Conservation (phyloP, 106 monocot genomes). For the Acorus gramineus region DNA sequence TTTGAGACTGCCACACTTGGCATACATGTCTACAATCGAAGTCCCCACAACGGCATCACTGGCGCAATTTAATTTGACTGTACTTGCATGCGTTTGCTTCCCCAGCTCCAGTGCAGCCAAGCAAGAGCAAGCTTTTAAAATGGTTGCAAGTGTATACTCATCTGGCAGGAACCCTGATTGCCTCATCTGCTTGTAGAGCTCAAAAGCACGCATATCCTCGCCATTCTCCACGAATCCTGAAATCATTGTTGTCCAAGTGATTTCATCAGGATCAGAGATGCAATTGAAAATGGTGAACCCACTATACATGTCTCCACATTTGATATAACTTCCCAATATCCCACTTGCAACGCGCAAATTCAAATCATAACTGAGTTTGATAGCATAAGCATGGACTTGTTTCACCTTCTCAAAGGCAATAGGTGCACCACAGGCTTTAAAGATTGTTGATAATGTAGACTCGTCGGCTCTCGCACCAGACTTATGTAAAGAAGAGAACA, state of each 20-base stretch:
- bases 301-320: slow-evolving; percentile 34
- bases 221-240: slow-evolving; percentile 63
- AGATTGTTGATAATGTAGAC: slow-evolving; percentile 42
- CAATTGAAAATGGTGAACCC: slow-evolving; percentile 27
- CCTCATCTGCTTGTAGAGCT: slow-evolving; percentile 46
- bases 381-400: slow-evolving; percentile 47
- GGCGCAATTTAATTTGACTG: slow-evolving; percentile 34
- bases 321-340: slow-evolving; percentile 56
- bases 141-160: slow-evolving; percentile 46
- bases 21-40: slow-evolving; percentile 71
- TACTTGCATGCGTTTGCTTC: slow-evolving; percentile 51
- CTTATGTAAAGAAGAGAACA: slow-evolving; percentile 26
- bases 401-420: slow-evolving; percentile 32
- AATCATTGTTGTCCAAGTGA: slow-evolving; percentile 74
- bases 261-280: slow-evolving; percentile 59
- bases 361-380: slow-evolving; percentile 42
- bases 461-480: slow-evolving; percentile 17
- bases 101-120: slow-evolving; percentile 50
- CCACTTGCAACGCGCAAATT: slow-evolving; percentile 50
- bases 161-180: slow-evolving; percentile 26
- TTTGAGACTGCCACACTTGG: slow-evolving; percentile 63
- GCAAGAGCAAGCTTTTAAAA: slow-evolving; percentile 60
- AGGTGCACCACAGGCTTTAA: slow-evolving; percentile 54
- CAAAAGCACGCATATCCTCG: slow-evolving; percentile 34
- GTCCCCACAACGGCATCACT: slow-evolving; percentile 50